phyloP scores from a whole-genome alignment of 2,329 filamentous ascomycete species.

The Ophiostoma sp. region DNA sequence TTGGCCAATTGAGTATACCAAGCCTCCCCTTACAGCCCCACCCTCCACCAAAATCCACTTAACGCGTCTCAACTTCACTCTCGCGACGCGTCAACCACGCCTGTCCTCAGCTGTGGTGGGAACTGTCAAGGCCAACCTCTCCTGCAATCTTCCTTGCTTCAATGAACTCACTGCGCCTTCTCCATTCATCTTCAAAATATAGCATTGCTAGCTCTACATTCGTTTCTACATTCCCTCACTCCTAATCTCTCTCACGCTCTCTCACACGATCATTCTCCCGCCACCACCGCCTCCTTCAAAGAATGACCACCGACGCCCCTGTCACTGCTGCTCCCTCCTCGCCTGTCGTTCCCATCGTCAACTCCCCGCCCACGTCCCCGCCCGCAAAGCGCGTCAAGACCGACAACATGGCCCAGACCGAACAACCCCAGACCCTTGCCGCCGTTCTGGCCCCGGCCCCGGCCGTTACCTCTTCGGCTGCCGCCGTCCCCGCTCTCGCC shows the following conservation, averaged over 20 bases:
- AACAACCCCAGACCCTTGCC: conserved; percentile 39
- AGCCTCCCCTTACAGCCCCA: conserved; percentile 4
- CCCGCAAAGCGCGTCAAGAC: conserved; percentile 79
- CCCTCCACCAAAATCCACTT: conserved; percentile 23
- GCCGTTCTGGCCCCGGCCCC: conserved; percentile 33
- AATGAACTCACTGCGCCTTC: not conserved
- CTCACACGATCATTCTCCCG: not conserved
- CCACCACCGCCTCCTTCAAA: not conserved
- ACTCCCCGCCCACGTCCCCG: conserved; percentile 68
- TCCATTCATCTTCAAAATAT: not conserved
- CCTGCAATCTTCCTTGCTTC: not conserved
- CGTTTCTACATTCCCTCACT: not conserved
- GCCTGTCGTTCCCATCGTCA: conserved; percentile 32
- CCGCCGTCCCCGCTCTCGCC: conserved; percentile 54
- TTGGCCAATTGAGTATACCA: conserved; percentile 22
- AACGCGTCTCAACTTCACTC: conserved; percentile 23
- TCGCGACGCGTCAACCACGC: conserved; percentile 17
- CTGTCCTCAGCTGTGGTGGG: not conserved
- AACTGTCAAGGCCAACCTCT: not conserved
- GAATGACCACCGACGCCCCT: conserved; percentile 27
- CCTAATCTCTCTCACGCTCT: not conserved
- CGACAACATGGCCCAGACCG: conserved; percentile 36
- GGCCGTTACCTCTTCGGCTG: conserved; percentile 30
- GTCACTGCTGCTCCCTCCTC: conserved; percentile 20
- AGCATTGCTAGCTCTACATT: not conserved